Evolutionary conservation across 768 basidiomycete species (phyloP).

Genomic region (Hygrophoropsis aurantiaca): DNA sequence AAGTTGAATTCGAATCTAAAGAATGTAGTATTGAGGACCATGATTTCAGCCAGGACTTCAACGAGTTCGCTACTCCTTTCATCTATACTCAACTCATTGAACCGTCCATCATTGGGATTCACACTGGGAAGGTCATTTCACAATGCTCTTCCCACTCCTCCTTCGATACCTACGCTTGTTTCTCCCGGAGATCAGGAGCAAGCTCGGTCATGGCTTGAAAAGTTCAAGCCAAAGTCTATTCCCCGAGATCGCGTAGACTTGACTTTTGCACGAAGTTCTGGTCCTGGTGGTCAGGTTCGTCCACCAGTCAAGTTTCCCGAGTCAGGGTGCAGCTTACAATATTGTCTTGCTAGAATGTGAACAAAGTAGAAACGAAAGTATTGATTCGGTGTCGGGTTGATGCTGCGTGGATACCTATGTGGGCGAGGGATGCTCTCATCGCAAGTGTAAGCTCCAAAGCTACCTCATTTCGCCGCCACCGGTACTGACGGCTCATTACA

Average conservation of each 20-base stretch:
- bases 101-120: no score
- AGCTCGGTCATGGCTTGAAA: conserved; percentile 55
- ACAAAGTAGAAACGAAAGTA: conserved; percentile 86
- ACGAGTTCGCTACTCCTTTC: no score
- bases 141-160: conserved; percentile 40
- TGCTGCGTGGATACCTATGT: conserved; percentile 65
- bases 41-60: no score
- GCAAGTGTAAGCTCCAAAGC: conserved; percentile 42
- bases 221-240: conserved; percentile 45
- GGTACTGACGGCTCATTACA: conserved; percentile 22
- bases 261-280: conserved; percentile 75
- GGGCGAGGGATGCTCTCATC: conserved; percentile 53
- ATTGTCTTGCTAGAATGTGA: conserved; percentile 62
- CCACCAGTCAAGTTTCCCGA: background rate
- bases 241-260: conserved; percentile 58
- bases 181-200: conserved; percentile 41
- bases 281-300: conserved; percentile 80
- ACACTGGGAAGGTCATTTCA: conserved; percentile 14
- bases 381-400: conserved; percentile 60
- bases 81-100: no score
- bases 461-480: no score
- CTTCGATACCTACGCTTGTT: conserved; percentile 34
- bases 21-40: no score
- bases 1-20: no score
- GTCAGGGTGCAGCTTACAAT: background rate